Percentiles rank a stretch among this genome's conserved stretches.
Conservation (phyloP, 177 flowering plant genomes). For the Telopea speciosissima region DNA sequence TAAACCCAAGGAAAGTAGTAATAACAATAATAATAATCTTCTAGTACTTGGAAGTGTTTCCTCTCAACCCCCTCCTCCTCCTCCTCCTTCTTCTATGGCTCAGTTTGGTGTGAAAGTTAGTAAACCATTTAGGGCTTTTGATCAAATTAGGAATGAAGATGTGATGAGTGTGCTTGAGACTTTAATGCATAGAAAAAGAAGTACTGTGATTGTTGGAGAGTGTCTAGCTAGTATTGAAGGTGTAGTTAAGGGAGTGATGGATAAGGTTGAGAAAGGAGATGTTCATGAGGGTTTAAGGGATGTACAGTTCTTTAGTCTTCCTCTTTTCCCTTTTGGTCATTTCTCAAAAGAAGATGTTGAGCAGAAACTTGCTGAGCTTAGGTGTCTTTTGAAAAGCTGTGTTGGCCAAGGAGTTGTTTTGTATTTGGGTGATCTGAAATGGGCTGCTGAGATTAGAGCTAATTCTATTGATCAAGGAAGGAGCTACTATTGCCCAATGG, state of each 20-base stretch:
- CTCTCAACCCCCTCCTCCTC: conserved; percentile 23
- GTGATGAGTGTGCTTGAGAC: conserved; percentile 47
- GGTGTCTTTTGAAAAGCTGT: conserved; percentile 38
- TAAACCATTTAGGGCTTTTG: conserved; percentile 20
- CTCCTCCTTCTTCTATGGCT: conserved; percentile 2
- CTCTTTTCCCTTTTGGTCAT: conserved; percentile 39
- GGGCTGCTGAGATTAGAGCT: conserved; percentile 60
- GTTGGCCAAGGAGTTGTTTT: conserved; percentile 50
- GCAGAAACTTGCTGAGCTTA: conserved; percentile 55
- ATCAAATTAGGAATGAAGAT: conserved; percentile 46
- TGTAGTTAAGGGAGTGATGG: conserved; percentile 55
- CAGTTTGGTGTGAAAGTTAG: conserved; percentile 17
- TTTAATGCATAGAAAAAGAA: conserved; percentile 47
- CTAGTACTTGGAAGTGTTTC: conserved; percentile 19
- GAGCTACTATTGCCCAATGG: conserved; percentile 53
- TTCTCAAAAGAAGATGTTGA: conserved; percentile 53
- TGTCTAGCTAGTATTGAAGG: conserved; percentile 41
- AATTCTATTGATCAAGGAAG: conserved; percentile 35
- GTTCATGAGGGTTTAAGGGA: conserved; percentile 48
- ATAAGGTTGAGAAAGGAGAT: conserved; percentile 54
- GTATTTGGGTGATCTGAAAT: conserved; percentile 82
- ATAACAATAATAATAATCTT: too few species aligned
- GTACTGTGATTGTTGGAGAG: conserved; percentile 70
- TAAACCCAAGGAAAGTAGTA: conserved; percentile 23
- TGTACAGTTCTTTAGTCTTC: conserved; percentile 49